Percentiles rank a stretch among this genome's conserved stretches.
Evolutionary conservation across 345 rosid genomes (phyloP).

Genomic region (Raphanus sativus): DNA sequence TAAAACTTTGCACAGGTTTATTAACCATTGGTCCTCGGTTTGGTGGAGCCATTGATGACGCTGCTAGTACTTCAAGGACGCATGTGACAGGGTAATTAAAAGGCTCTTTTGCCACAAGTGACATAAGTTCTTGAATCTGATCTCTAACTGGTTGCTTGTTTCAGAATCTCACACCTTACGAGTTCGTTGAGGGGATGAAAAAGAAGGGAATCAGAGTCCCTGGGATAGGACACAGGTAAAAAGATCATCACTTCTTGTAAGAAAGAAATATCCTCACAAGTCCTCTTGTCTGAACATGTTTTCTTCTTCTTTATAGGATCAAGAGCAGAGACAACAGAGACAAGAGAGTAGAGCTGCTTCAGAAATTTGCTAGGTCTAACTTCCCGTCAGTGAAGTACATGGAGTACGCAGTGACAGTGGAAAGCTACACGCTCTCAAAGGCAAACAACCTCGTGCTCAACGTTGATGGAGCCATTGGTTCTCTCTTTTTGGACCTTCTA

Average conservation of each 20-base stretch:
- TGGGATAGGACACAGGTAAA: conserved; percentile 90
- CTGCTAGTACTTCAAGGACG: conserved; percentile 98
- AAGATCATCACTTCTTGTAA: not conserved
- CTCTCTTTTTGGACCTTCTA: conserved; percentile 95
- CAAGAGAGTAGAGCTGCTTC: conserved; percentile 91
- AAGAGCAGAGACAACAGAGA: conserved; percentile 98
- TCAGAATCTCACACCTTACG: conserved; percentile 88
- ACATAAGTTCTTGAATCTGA: conserved; percentile 16
- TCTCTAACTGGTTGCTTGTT: conserved; percentile 21
- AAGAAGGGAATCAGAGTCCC: conserved; percentile 99
- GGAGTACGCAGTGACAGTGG: conserved; percentile 89
- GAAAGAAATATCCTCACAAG: not conserved
- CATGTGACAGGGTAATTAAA: conserved; percentile 68
- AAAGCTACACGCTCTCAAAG: conserved; percentile 84
- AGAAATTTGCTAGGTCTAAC: conserved; percentile 74
- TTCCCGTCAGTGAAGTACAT: conserved; percentile 94
- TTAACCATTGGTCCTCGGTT: conserved; percentile 97
- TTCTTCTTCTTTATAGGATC: conserved; percentile 49
- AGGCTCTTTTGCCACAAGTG: conserved; percentile 2
- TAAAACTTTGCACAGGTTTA: conserved; percentile 53
- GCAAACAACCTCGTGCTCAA: conserved; percentile 85
- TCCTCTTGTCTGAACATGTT: not conserved
- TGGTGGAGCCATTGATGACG: conserved; percentile 99
- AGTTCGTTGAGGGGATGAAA: conserved; percentile 94
- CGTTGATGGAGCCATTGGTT: conserved; percentile 89